These are phyloP conservation scores for Groenewaldozyma salmanticensis DNA, from an alignment of 805 yeast species.

Conservation along the genomic window DNA sequence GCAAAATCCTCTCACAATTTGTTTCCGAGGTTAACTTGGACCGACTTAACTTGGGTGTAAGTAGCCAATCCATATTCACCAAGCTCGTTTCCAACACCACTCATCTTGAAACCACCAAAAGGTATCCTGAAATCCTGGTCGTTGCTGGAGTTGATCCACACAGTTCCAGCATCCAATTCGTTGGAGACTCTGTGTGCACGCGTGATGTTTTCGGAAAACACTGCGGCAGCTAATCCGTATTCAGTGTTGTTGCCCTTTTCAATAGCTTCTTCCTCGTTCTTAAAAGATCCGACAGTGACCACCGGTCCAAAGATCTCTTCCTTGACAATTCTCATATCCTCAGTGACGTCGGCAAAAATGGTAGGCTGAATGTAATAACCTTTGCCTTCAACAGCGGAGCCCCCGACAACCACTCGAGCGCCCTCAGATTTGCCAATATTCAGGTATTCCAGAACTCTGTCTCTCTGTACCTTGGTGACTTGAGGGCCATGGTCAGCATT, in stretches of 20 bases:
- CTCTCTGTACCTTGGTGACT: constrained; percentile 69
- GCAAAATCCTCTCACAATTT: constrained; percentile 9
- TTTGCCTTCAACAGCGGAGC: too few species aligned
- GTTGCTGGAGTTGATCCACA: constrained; percentile 87
- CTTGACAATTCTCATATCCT: constrained; percentile 62
- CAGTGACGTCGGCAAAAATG: constrained; percentile 70
- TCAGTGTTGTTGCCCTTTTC: constrained; percentile 66
- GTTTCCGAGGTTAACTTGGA: constrained; percentile 30
- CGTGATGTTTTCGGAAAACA: constrained; percentile 68
- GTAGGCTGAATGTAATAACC: constrained; percentile 55
- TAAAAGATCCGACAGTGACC: constrained; percentile 72
- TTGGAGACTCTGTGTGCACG: constrained; percentile 68
- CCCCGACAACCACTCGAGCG: constrained; percentile 71
- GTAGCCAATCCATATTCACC: constrained; percentile 79
- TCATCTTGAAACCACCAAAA: constrained; percentile 85
- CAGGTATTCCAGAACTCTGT: constrained; percentile 67
- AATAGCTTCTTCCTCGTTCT: constrained; percentile 73
- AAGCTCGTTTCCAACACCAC: constrained; percentile 91
- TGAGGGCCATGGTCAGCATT: constrained; percentile 86
- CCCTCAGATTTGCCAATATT: constrained; percentile 76
- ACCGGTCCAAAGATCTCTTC: constrained; percentile 97
- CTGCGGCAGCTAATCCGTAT: constrained; percentile 73
- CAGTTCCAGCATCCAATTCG: constrained; percentile 75
- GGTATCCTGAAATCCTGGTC: constrained; percentile 83
- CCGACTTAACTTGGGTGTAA: constrained; percentile 82